A percentile compares a stretch with the other conserved stretches of the same genome.
Conservation (phyloP, 2,329 filamentous ascomycete species). For the Biscogniauxia mediterranea region DNA sequence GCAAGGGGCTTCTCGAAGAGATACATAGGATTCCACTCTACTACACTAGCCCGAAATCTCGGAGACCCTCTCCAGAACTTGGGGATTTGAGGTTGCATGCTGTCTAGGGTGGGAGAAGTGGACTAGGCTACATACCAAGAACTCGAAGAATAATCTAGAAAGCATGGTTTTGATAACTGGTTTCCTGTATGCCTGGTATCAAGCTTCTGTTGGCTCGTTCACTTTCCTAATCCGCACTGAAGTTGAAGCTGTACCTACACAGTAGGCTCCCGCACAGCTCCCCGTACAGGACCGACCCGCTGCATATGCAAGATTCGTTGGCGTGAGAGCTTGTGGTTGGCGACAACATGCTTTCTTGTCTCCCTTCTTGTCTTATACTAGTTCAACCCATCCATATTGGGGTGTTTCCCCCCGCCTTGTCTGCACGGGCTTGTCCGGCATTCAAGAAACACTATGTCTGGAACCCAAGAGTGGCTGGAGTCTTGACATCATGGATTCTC, state of each 20-base stretch:
- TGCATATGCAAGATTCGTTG: neutral
- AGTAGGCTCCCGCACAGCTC: neutral
- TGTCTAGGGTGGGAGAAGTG: neutral
- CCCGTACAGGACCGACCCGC: neutral
- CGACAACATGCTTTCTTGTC: neutral
- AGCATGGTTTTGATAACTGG: neutral
- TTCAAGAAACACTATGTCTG: constrained; percentile 1
- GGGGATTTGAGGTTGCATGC: too few species aligned
- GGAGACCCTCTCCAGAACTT: too few species aligned
- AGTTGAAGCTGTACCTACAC: neutral
- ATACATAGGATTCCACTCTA: neutral
- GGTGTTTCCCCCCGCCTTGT: neutral
- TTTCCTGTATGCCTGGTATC: neutral
- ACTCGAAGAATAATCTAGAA: neutral
- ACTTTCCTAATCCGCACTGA: neutral
- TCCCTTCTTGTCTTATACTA: neutral
- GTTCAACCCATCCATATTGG: neutral
- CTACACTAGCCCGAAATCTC: neutral
- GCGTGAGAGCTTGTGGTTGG: neutral
- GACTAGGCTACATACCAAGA: neutral
- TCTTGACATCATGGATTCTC: constrained; percentile 25
- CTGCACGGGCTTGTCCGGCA: constrained; percentile 1
- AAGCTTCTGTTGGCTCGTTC: neutral
- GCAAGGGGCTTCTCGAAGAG: constrained; percentile 3
- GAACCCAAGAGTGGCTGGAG: constrained; percentile 15